phyloP scores from a whole-genome alignment of 139 green algal genomes.

The Micractinium sp. region DNA sequence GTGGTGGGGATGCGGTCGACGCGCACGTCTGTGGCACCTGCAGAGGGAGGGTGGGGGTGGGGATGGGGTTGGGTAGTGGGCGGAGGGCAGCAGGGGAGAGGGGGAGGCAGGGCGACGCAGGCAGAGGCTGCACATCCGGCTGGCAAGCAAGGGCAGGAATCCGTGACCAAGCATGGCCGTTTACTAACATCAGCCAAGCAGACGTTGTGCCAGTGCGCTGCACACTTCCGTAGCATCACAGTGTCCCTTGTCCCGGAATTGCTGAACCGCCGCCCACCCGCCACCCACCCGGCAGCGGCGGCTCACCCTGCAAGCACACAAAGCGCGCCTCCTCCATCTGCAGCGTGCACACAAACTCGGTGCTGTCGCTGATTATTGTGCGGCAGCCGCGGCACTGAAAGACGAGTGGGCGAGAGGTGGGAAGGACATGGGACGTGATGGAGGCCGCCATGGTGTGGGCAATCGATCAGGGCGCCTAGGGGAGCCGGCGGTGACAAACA shows the following conservation, averaged over 20 bases:
- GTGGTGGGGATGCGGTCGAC: slow-evolving; percentile 32
- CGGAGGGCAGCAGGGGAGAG: no score
- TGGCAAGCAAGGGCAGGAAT: neutral
- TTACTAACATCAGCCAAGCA: no score
- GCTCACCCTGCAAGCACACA: slow-evolving; percentile 18
- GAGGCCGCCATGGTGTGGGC: neutral
- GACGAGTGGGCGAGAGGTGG: slow-evolving; percentile 9
- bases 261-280: slow-evolving; percentile 8
- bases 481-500: no score
- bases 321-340: slow-evolving; percentile 6
- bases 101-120: no score
- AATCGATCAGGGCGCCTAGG: no score
- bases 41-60: neutral
- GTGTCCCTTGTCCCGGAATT: neutral
- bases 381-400: slow-evolving; percentile 39
- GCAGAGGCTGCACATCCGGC: neutral
- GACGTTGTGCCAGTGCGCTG: no score
- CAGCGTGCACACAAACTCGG: slow-evolving; percentile 32
- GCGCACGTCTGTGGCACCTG: slow-evolving; percentile 30
- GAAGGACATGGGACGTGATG: neutral
- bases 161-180: neutral
- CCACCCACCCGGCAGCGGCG: neutral
- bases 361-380: slow-evolving; percentile 37
- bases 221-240: no score
- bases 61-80: neutral